phyloP scores from a whole-genome alignment of 805 yeast species.

The Yarrowia deformans region DNA sequence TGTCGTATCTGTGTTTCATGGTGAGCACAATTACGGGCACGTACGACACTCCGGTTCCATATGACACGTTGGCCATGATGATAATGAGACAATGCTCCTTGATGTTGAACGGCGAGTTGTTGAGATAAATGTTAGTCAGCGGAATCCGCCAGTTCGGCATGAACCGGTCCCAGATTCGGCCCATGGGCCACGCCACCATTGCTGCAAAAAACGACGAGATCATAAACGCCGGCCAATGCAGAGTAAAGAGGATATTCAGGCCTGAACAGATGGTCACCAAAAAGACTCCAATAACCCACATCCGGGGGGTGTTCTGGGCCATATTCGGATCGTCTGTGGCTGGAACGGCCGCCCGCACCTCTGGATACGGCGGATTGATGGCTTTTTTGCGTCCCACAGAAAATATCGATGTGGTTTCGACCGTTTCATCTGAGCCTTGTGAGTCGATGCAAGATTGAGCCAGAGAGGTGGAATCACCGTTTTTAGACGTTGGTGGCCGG shows the following conservation, averaged over 20 bases:
- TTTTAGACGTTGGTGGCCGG: too few relatives aligned
- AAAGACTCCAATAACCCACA: constrained; percentile 60
- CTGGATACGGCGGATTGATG: constrained; percentile 65
- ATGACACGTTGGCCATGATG: constrained; percentile 59
- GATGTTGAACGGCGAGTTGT: constrained; percentile 68
- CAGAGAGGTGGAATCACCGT: too few relatives aligned
- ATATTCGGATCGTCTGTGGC: constrained; percentile 60
- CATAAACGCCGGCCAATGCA: constrained; percentile 63
- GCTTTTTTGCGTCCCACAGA: constrained; percentile 37
- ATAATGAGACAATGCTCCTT: constrained; percentile 69
- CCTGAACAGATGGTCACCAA: constrained; percentile 66
- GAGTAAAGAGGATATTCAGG: constrained; percentile 64
- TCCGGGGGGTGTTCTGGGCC: constrained; percentile 63
- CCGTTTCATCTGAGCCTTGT: neutral
- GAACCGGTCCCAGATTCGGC: constrained; percentile 56
- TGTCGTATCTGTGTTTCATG: constrained; percentile 58
- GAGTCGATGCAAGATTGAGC: neutral
- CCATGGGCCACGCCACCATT: constrained; percentile 70
- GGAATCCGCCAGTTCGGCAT: constrained; percentile 50
- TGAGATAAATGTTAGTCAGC: constrained; percentile 52
- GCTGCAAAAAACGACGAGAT: constrained; percentile 64
- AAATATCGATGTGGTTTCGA: neutral
- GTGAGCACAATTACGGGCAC: constrained; percentile 65
- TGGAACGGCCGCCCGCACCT: constrained; percentile 70
- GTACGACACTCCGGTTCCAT: constrained; percentile 58